Conservation (phyloP, 495 filamentous ascomycete species). For the Apiosordaria backusii region DNA sequence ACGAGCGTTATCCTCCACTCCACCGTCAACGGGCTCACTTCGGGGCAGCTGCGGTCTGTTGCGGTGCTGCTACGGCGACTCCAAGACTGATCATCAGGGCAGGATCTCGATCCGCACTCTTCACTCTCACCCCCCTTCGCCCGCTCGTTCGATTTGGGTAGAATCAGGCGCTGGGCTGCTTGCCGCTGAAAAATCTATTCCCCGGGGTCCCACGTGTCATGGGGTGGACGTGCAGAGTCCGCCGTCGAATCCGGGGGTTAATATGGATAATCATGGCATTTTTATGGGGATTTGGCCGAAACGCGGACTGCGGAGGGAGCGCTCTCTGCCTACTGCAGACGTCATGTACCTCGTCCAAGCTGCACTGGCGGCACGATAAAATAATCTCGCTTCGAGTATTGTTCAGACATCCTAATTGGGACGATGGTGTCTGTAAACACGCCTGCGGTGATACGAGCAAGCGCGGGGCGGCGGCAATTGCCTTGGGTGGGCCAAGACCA, state of each 20-base stretch:
- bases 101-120: background rate
- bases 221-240: slow-evolving; percentile 28
- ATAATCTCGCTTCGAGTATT: slow-evolving; percentile 7
- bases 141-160: background rate
- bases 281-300: slow-evolving; percentile 14
- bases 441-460: slow-evolving; percentile 9
- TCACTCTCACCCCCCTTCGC: background rate
- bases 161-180: background rate
- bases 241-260: slow-evolving; percentile 38
- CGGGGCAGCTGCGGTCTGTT: background rate
- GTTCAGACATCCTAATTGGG: slow-evolving; percentile 5
- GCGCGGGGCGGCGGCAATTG: slow-evolving; percentile 20
- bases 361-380: slow-evolving; percentile 21
- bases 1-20: background rate
- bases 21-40: background rate
- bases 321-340: background rate
- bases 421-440: slow-evolving; percentile 25
- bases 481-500: slow-evolving; percentile 5
- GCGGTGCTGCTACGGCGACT: background rate
- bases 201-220: slow-evolving; percentile 22
- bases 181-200: slow-evolving; percentile 28
- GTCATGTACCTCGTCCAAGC: slow-evolving; percentile 5
- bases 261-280: slow-evolving; percentile 39
- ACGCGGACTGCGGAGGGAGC: slow-evolving; percentile 1
- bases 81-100: background rate